Conservation (phyloP, 2,329 filamentous ascomycete species). For the Monilinia fructigena region DNA sequence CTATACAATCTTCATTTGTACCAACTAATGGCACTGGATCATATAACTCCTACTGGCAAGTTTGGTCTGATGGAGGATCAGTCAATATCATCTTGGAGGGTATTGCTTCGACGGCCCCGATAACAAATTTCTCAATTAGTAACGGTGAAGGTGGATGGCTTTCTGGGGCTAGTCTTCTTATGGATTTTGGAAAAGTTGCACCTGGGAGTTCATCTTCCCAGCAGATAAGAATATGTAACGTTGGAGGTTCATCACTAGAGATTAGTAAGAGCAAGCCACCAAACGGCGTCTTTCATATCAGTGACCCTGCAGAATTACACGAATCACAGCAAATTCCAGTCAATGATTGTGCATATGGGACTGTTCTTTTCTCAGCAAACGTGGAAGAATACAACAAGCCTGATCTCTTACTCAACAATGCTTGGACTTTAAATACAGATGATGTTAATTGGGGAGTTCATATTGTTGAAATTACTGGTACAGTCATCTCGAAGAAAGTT, state of each 20-base stretch:
- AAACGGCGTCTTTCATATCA: conserved; percentile 31
- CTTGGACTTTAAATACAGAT: conserved; percentile 44
- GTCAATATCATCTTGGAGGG: conserved; percentile 36
- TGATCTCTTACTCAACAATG: conserved; percentile 31
- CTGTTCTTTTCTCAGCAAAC: conserved; percentile 35
- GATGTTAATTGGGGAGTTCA: conserved; percentile 43
- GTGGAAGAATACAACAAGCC: conserved; percentile 34
- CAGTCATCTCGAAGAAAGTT: conserved; percentile 23
- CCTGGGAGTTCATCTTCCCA: conserved; percentile 33
- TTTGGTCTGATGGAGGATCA: conserved; percentile 39
- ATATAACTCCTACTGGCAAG: conserved; percentile 38
- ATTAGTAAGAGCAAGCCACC: conserved; percentile 40
- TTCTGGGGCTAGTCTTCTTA: conserved; percentile 27
- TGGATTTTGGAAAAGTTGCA: conserved; percentile 38
- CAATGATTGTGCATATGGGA: conserved; percentile 36
- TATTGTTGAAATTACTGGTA: conserved; percentile 35
- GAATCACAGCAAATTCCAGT: conserved; percentile 37
- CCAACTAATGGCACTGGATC: conserved; percentile 34
- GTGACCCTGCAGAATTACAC: conserved; percentile 36
- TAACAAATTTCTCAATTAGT: conserved; percentile 38
- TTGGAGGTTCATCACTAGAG: conserved; percentile 38
- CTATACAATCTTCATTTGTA: conserved; percentile 38
- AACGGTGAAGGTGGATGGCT: conserved; percentile 40
- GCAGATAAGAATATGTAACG: conserved; percentile 38
- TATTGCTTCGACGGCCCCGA: conserved; percentile 36